These are phyloP conservation scores for Rhododendron griersonianum DNA, from an alignment of 148 eudicot species.

Conservation along the genomic window DNA sequence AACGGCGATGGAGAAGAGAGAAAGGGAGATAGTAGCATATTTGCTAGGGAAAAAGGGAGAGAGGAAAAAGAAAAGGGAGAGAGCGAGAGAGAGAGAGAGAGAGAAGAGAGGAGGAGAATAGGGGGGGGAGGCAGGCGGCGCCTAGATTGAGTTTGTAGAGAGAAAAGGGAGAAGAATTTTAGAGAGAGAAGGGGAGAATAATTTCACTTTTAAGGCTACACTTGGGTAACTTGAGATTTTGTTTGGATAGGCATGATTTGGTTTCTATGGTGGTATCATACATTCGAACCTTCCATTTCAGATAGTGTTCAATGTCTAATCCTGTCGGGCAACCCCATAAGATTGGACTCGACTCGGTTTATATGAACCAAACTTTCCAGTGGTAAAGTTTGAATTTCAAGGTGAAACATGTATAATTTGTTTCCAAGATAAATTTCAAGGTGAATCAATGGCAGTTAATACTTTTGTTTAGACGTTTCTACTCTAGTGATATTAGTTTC, in stretches of 20 bases:
- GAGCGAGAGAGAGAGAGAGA: no score
- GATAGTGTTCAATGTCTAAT: background rate
- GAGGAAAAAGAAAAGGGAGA: no score
- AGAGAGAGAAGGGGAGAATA: no score
- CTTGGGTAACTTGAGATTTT: background rate
- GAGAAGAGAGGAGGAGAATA: accelerated
- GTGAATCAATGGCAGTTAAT: background rate
- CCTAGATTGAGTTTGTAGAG: no score
- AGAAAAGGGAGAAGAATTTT: no score
- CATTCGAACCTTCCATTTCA: background rate
- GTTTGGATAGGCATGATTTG: background rate
- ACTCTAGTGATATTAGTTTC: background rate
- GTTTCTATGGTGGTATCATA: background rate
- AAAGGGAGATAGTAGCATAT: no score
- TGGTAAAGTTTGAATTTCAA: background rate
- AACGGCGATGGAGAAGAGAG: no score
- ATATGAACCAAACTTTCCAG: background rate
- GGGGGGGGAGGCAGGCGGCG: no score
- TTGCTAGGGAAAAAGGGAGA: no score
- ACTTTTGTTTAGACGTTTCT: background rate
- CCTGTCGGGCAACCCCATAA: background rate
- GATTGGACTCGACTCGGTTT: background rate
- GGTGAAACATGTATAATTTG: background rate
- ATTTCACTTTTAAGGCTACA: background rate
- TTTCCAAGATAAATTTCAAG: background rate